Percentiles rank a stretch among this genome's conserved stretches.
Evolutionary conservation across 306 rosid genomes (phyloP).

Genomic region (Aeschynomene evenia): DNA sequence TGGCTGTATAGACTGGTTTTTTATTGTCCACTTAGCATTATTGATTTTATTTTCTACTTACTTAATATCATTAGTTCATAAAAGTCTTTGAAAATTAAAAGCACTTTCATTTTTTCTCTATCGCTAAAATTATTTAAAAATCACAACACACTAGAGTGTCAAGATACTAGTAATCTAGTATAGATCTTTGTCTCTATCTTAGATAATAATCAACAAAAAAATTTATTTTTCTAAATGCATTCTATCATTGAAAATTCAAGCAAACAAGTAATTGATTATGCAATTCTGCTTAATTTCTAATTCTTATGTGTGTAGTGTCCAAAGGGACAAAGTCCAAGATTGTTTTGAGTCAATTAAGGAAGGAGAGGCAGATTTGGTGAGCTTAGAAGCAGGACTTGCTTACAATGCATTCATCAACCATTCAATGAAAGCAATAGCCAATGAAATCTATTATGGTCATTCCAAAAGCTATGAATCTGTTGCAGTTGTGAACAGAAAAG

Average conservation of each 20-base stretch:
- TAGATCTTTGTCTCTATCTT: too few relatives aligned
- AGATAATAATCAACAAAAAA: too few relatives aligned
- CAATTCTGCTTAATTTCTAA: neutral
- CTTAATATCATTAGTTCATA: too few relatives aligned
- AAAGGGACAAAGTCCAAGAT: conserved; percentile 27
- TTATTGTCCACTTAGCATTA: too few relatives aligned
- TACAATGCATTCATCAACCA: conserved; percentile 36
- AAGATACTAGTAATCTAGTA: too few relatives aligned
- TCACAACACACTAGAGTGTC: too few relatives aligned
- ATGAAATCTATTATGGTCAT: conserved; percentile 30
- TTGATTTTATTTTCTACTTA: too few relatives aligned
- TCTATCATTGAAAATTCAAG: neutral
- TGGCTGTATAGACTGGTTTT: too few relatives aligned
- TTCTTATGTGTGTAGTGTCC: conserved; percentile 19
- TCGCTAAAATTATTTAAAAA: too few relatives aligned
- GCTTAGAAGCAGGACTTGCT: conserved; percentile 37
- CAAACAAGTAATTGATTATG: neutral
- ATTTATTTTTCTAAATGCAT: too few relatives aligned
- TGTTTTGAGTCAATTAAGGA: conserved; percentile 37
- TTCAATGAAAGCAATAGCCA: conserved; percentile 45
- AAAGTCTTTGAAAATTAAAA: too few relatives aligned
- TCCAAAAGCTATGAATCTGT: conserved; percentile 37
- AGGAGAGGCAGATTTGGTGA: conserved; percentile 34
- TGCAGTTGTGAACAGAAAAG: conserved; percentile 37
- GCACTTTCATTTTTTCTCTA: too few relatives aligned